A percentile compares a stretch with the other conserved stretches of the same genome.
Evolutionary conservation across 169 alveolate genomes (phyloP).

Genomic region (Hepatocystis sp.): DNA sequence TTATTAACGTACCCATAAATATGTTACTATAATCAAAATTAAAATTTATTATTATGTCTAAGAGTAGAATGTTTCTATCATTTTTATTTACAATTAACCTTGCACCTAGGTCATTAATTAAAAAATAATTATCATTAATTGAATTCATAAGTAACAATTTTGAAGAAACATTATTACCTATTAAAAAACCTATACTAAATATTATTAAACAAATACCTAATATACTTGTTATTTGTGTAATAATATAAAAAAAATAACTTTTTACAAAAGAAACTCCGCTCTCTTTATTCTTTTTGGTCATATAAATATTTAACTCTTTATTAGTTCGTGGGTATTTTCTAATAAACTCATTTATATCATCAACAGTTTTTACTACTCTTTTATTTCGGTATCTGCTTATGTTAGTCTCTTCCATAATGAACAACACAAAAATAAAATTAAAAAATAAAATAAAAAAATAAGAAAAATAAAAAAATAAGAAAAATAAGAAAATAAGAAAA

Average conservation of each 20-base stretch:
- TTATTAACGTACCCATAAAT: conserved; percentile 67
- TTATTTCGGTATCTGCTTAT: conserved; percentile 34
- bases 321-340: conserved; percentile 59
- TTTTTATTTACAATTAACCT: conserved; percentile 1
- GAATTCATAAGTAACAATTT: conserved; percentile 54
- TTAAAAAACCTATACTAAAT: conserved; percentile 61
- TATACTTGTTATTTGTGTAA: conserved; percentile 66
- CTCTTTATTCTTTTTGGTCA: conserved; percentile 43
- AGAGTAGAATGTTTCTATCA: not conserved
- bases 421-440: no score
- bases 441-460: no score
- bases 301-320: conserved; percentile 53
- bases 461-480: no score
- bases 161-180: conserved; percentile 64
- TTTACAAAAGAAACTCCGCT: conserved; percentile 47
- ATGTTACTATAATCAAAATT: conserved; percentile 60
- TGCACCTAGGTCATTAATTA: conserved; percentile 33
- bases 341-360: conserved; percentile 58
- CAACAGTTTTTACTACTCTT: conserved; percentile 35
- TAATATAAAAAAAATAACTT: conserved; percentile 57
- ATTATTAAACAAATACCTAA: conserved; percentile 50
- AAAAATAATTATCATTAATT: conserved; percentile 23
- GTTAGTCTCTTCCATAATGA: not conserved
- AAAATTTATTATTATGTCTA: conserved; percentile 58
- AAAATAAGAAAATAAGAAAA: no score